Conservation (phyloP, 441 rosid species). For the Populus hybrid region DNA sequence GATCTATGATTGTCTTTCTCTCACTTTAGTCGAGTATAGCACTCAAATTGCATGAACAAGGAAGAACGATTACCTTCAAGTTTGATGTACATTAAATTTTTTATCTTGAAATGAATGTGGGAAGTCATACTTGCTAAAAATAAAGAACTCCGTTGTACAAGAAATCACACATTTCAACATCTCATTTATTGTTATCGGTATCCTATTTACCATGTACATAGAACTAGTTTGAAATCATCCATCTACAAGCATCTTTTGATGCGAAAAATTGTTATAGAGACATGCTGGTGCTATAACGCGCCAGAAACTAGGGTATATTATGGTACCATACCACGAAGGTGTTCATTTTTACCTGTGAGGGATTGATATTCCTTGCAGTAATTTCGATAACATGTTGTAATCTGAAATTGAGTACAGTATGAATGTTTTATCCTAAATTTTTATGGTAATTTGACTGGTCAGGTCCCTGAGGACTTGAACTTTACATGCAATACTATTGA, state of each 20-base stretch:
- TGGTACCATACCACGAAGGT: neutral
- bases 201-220: neutral
- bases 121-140: too few relatives aligned
- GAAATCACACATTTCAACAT: slow-evolving; percentile 4
- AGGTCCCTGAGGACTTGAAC: neutral
- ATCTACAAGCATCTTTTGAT: neutral
- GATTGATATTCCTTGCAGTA: neutral
- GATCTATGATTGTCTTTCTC: slow-evolving; percentile 8
- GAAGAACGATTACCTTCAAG: neutral
- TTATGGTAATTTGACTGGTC: neutral
- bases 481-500: neutral
- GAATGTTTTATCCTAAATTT: neutral
- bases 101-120: neutral
- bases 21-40: neutral
- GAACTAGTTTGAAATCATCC: neutral
- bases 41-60: neutral
- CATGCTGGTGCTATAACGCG: neutral
- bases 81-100: neutral
- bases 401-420: neutral
- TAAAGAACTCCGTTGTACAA: neutral
- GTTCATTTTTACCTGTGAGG: neutral
- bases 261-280: neutral
- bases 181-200: neutral
- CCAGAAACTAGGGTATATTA: neutral
- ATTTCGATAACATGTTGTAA: neutral